Evolutionary conservation across 2,329 filamentous ascomycete genomes (phyloP).

Genomic region (Beauveria medogensis): DNA sequence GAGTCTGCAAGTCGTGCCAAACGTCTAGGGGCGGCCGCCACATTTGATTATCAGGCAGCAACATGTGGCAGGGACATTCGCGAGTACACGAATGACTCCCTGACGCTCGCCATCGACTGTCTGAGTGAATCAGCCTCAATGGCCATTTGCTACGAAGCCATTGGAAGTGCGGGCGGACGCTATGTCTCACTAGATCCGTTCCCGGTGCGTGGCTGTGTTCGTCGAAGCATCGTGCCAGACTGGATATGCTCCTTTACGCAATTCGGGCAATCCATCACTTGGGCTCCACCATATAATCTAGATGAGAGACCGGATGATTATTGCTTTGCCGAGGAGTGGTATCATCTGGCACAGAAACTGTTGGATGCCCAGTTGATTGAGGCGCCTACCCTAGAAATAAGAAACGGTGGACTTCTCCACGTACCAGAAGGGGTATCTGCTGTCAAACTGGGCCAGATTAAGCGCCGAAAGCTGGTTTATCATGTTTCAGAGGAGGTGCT

Average conservation of each 20-base stretch:
- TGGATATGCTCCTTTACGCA: background rate
- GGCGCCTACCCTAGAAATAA: background rate
- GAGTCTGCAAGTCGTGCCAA: background rate
- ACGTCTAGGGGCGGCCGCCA: constrained; percentile 9
- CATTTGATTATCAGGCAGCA: constrained; percentile 16
- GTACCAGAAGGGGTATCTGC: background rate
- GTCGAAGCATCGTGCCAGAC: background rate
- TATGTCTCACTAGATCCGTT: background rate
- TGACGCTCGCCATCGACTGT: constrained; percentile 14
- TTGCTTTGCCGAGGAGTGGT: background rate
- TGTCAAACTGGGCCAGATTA: background rate
- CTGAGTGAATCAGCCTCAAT: constrained; percentile 13
- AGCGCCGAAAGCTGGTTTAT: background rate
- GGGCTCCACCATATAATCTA: background rate
- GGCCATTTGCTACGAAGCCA: constrained; percentile 12
- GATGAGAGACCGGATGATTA: background rate
- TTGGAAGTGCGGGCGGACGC: background rate
- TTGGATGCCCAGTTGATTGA: background rate
- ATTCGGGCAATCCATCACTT: background rate
- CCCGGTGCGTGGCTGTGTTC: background rate
- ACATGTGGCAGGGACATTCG: constrained; percentile 16
- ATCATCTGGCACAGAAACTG: background rate
- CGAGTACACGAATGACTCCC: constrained; percentile 13
- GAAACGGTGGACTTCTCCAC: background rate
- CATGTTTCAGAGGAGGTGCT: background rate